Percentiles rank a stretch among this genome's conserved stretches.
These are phyloP conservation scores for Euphorbia peplus DNA, from an alignment of 345 rosid species.

Conservation along the genomic window DNA sequence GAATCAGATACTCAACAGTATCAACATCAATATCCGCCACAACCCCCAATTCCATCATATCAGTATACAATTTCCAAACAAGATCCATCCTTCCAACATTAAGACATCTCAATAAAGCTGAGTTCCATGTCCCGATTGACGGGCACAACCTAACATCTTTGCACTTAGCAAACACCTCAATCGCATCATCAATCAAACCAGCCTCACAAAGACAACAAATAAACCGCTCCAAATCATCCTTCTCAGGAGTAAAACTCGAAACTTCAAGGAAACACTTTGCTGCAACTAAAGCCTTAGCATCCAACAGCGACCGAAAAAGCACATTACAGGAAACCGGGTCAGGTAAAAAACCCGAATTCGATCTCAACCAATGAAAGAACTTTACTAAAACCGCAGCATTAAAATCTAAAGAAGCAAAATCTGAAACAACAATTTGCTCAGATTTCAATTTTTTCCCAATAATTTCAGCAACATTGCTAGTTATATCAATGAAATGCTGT, in stretches of 20 bases:
- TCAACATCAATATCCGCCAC: conserved; percentile 30
- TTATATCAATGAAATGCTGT: conserved; percentile 33
- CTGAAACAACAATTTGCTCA: conserved; percentile 49
- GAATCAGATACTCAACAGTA: conserved; percentile 40
- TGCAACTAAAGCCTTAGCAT: conserved; percentile 45
- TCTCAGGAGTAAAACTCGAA: conserved; percentile 40
- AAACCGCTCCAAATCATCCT: conserved; percentile 38
- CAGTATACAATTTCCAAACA: conserved; percentile 43
- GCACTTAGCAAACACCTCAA: conserved; percentile 31
- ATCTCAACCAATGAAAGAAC: conserved; percentile 54
- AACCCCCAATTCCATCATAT: conserved; percentile 39
- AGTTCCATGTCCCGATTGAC: conserved; percentile 44
- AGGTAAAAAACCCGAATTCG: conserved; percentile 28
- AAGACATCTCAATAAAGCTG: conserved; percentile 43
- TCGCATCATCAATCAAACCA: conserved; percentile 48
- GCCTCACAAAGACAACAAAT: conserved; percentile 48
- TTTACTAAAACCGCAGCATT: conserved; percentile 44
- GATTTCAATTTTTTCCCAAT: conserved; percentile 46
- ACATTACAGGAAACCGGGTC: conserved; percentile 42
- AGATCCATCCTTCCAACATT: conserved; percentile 41
- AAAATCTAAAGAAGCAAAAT: conserved; percentile 54
- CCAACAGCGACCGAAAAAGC: conserved; percentile 60
- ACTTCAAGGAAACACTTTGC: conserved; percentile 42
- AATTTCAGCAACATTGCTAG: conserved; percentile 41
- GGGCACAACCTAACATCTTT: conserved; percentile 31